Evolutionary conservation across 2,329 filamentous ascomycete species (phyloP).

Genomic region (Neonectria ditissima): DNA sequence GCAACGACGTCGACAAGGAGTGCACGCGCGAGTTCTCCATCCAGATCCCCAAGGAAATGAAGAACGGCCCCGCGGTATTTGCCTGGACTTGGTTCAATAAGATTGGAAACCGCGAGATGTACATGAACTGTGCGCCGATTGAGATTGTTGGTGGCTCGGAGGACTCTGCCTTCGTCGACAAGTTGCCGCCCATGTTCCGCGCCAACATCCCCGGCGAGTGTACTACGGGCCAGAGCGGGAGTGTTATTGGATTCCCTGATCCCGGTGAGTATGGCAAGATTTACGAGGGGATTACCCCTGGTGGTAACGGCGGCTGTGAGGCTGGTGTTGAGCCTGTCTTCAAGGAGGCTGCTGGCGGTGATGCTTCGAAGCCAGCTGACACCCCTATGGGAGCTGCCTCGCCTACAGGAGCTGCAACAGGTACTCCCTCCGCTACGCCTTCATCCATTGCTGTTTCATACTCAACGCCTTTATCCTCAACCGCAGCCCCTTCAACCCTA

Average conservation of each 20-base stretch:
- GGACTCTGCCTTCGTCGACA: slow-evolving; percentile 38
- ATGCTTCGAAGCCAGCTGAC: slow-evolving; percentile 5
- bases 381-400: too few relatives aligned
- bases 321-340: slow-evolving; percentile 36
- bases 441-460: neutral
- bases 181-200: slow-evolving; percentile 37
- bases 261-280: slow-evolving; percentile 41
- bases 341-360: slow-evolving; percentile 30
- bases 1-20: slow-evolving; percentile 38
- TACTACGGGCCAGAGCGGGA: slow-evolving; percentile 33
- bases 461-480: neutral
- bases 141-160: slow-evolving; percentile 62
- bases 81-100: slow-evolving; percentile 85
- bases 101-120: slow-evolving; percentile 83
- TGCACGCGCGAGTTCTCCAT: slow-evolving; percentile 42
- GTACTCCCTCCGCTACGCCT: neutral
- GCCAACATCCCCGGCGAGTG: slow-evolving; percentile 45
- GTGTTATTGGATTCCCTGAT: slow-evolving; percentile 41
- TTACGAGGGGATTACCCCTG: slow-evolving; percentile 29
- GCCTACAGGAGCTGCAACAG: slow-evolving; percentile 15
- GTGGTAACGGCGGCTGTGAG: slow-evolving; percentile 34
- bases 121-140: slow-evolving; percentile 85
- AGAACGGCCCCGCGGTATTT: slow-evolving; percentile 69
- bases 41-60: slow-evolving; percentile 44
- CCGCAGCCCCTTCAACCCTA: neutral